These are phyloP conservation scores for Backusella sp. DNA, from an alignment of 192 early-diverging fungal genomes.

Conservation along the genomic window DNA sequence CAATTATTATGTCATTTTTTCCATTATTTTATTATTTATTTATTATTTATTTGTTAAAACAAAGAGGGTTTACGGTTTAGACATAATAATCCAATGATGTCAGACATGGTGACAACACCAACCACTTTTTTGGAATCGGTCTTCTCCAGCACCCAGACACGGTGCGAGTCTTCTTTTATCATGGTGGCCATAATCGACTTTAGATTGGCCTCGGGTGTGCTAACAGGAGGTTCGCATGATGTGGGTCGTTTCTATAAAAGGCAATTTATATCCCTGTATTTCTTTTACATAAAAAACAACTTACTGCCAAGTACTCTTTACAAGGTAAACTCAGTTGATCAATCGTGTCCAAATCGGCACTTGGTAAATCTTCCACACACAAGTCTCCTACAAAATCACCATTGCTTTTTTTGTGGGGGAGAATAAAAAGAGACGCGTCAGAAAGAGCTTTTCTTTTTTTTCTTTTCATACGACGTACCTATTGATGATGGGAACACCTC, in stretches of 20 bases:
- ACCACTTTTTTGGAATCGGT: constrained; percentile 29
- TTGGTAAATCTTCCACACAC: constrained; percentile 50
- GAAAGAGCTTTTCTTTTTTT: neutral
- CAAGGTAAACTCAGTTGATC: constrained; percentile 43
- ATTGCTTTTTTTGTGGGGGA: neutral
- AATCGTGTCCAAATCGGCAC: constrained; percentile 44
- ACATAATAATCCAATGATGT: constrained; percentile 43
- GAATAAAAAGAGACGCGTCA: neutral
- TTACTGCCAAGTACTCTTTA: constrained; percentile 53
- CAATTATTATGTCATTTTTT: neutral
- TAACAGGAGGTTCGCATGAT: constrained; percentile 18
- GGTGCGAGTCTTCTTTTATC: constrained; percentile 47
- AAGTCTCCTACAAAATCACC: constrained; percentile 45
- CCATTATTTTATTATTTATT: neutral
- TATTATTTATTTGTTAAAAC: neutral
- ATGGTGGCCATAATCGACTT: constrained; percentile 38
- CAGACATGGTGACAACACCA: constrained; percentile 57
- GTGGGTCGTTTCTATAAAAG: constrained; percentile 1
- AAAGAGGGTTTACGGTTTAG: neutral
- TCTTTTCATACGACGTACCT: neutral
- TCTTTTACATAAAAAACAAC: neutral
- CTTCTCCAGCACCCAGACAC: constrained; percentile 55
- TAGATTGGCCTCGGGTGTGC: constrained; percentile 36
- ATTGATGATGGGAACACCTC: constrained; percentile 56
- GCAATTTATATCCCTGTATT: neutral